Evolutionary conservation across 345 rosid species (phyloP).

Genomic region (Corchorus olitorius): DNA sequence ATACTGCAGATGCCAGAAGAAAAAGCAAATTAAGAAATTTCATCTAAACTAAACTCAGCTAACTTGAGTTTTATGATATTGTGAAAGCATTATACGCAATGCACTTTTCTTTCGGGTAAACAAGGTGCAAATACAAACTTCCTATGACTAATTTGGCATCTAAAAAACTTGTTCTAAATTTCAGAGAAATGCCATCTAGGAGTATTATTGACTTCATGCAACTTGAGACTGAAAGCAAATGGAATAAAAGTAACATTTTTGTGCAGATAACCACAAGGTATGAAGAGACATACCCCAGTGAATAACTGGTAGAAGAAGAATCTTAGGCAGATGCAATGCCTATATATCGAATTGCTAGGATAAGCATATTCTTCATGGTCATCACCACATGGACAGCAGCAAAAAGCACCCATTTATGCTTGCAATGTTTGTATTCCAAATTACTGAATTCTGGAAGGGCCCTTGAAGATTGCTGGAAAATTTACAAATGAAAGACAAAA

Average conservation of each 20-base stretch:
- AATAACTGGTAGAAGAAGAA: conserved; percentile 52
- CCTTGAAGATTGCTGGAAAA: neutral
- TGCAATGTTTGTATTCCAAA: conserved; percentile 5
- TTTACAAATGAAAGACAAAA: neutral
- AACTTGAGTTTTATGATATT: neutral
- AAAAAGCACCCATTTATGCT: conserved; percentile 50
- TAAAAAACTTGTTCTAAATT: neutral
- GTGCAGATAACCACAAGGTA: neutral
- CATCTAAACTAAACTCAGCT: neutral
- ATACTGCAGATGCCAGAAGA: conserved; percentile 44
- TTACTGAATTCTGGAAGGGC: neutral
- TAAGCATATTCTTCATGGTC: conserved; percentile 53
- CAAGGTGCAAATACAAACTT: neutral
- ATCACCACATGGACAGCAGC: conserved; percentile 61
- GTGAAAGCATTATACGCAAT: neutral
- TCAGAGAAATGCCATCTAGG: neutral
- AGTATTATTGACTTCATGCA: neutral
- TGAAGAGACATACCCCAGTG: conserved; percentile 46
- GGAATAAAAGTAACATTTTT: neutral
- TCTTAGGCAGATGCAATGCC: conserved; percentile 55
- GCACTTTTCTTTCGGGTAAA: neutral
- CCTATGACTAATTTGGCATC: conserved; percentile 11
- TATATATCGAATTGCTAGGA: conserved; percentile 49
- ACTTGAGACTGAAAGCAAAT: conserved; percentile 9
- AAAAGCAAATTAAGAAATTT: conserved; percentile 14